phyloP scores from a whole-genome alignment of 345 rosid genomes.

The Kernera saxatilis region DNA sequence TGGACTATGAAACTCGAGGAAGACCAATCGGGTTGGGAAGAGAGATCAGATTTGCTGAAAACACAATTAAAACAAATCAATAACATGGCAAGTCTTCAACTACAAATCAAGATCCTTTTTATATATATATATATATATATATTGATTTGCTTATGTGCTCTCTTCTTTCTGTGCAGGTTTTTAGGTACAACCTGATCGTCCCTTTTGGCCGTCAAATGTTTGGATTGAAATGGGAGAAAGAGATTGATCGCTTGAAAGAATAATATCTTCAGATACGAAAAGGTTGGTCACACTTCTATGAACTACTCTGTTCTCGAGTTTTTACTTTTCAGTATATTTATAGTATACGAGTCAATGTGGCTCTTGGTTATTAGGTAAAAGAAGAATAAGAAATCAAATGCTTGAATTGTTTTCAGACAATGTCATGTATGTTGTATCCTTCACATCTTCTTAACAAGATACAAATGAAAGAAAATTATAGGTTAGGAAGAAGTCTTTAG shows the following conservation, averaged over 20 bases:
- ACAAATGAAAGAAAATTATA: neutral
- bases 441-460: neutral
- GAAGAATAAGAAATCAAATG: conserved; percentile 2
- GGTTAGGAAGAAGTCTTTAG: neutral
- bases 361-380: neutral
- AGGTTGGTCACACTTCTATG: conserved; percentile 22
- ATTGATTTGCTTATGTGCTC: neutral
- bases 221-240: conserved; percentile 90
- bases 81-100: conserved; percentile 46
- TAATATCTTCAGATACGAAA: conserved; percentile 3
- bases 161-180: conserved; percentile 45
- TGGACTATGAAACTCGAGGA: conserved; percentile 49
- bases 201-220: conserved; percentile 88
- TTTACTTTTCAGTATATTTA: neutral
- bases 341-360: conserved; percentile 19
- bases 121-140: neutral
- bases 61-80: conserved; percentile 59
- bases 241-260: conserved; percentile 56
- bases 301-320: conserved; percentile 7
- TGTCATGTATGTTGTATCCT: conserved; percentile 3
- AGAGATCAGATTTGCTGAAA: conserved; percentile 43
- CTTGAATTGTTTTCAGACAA: neutral
- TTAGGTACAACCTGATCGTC: conserved; percentile 72
- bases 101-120: neutral
- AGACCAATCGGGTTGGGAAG: conserved; percentile 46